Percentiles rank a stretch among this genome's conserved stretches.
Evolutionary conservation across 2,329 filamentous ascomycete species (phyloP).

Genomic region (Pseudophaeomoniella oleicola): DNA sequence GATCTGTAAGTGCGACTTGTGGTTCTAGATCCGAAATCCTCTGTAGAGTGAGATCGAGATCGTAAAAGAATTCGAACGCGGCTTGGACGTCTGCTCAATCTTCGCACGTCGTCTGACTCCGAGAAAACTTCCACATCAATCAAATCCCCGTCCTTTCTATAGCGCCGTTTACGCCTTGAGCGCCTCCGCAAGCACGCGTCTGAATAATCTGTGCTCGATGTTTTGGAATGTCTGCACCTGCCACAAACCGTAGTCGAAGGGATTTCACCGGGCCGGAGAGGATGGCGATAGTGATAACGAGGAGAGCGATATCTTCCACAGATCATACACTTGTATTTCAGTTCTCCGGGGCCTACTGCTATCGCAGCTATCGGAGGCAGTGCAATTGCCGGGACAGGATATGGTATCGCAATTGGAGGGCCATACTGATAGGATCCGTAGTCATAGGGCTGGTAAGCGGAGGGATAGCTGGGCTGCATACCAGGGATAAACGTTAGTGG

Average conservation of each 20-base stretch:
- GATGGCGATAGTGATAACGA: slow-evolving; percentile 11
- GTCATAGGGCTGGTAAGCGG: not conserved
- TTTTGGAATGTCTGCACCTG: slow-evolving; percentile 9
- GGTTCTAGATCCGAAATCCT: not conserved
- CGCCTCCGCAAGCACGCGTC: not conserved
- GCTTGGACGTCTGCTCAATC: not conserved
- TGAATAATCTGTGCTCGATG: slow-evolving; percentile 9
- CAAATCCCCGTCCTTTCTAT: not conserved
- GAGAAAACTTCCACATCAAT: not conserved
- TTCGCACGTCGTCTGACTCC: not conserved
- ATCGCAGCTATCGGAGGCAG: not conserved
- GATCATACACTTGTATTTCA: slow-evolving; percentile 11
- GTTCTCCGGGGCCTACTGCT: slow-evolving; percentile 3
- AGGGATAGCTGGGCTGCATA: not conserved
- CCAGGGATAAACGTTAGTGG: not conserved
- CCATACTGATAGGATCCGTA: not conserved
- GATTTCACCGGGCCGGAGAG: slow-evolving; percentile 8
- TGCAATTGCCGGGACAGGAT: not conserved
- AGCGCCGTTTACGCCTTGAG: not conserved
- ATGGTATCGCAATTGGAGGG: not conserved
- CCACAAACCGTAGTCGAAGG: slow-evolving; percentile 10
- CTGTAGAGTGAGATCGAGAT: not conserved
- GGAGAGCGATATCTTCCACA: slow-evolving; percentile 12
- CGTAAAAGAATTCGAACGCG: not conserved
- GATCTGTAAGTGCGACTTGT: not conserved